Conservation (phyloP, 108 stramenopile species). For the Fistulifera pelliculosa region DNA sequence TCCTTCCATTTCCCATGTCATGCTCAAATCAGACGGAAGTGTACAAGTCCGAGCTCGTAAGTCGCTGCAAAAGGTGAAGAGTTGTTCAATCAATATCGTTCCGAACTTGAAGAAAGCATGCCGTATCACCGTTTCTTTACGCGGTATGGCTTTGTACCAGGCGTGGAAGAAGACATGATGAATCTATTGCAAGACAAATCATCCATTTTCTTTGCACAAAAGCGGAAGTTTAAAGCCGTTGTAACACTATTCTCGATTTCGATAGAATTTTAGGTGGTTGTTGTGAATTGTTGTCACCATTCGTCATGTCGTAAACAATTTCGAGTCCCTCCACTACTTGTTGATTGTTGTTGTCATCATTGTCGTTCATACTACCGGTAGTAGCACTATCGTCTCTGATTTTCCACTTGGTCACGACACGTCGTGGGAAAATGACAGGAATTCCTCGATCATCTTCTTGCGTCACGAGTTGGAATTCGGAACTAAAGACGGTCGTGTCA, state of each 20-base stretch:
- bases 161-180: slow-evolving; percentile 42
- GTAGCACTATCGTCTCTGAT: neutral
- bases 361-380: no score
- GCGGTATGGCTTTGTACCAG: slow-evolving; percentile 71
- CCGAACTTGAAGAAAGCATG: slow-evolving; percentile 64
- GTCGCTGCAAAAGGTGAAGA: slow-evolving; percentile 41
- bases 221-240: slow-evolving; percentile 37
- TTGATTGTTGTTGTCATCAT: slow-evolving; percentile 8
- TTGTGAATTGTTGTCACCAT: no score
- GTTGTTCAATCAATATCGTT: slow-evolving; percentile 61
- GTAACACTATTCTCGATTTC: neutral
- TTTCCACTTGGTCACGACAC: slow-evolving; percentile 74
- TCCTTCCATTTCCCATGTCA: slow-evolving; percentile 42
- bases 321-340: slow-evolving; percentile 57
- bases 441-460: slow-evolving; percentile 39
- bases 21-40: slow-evolving; percentile 35
- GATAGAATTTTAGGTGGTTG: slow-evolving; percentile 4
- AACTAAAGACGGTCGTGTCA: slow-evolving; percentile 33
- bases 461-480: slow-evolving; percentile 59
- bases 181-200: slow-evolving; percentile 50
- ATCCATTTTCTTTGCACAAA: slow-evolving; percentile 56
- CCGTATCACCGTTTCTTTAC: slow-evolving; percentile 71
- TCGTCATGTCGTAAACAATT: slow-evolving; percentile 41
- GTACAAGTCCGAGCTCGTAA: slow-evolving; percentile 53
- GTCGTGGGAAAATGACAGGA: slow-evolving; percentile 49